Percentiles rank a stretch among this genome's conserved stretches.
These are phyloP conservation scores for Fonsecaea nubica DNA, from an alignment of 2,329 filamentous ascomycete species.

Conservation along the genomic window DNA sequence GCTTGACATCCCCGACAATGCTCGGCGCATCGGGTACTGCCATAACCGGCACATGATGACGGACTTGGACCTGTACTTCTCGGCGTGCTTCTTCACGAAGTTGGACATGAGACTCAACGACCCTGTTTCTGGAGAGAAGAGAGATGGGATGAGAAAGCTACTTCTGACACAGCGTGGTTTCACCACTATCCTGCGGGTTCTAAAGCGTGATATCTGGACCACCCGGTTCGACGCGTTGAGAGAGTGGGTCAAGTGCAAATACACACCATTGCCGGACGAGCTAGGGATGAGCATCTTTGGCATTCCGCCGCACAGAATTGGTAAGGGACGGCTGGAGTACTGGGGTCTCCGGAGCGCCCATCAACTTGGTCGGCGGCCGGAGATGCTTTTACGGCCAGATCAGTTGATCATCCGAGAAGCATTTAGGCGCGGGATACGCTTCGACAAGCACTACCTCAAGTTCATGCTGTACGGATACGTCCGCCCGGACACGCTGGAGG, in stretches of 20 bases:
- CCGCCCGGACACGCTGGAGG: conserved; percentile 59
- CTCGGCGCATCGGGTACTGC: conserved; percentile 62
- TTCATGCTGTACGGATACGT: conserved; percentile 64
- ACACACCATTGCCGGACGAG: conserved; percentile 45
- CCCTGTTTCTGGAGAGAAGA: conserved; percentile 61
- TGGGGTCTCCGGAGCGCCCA: conserved; percentile 53
- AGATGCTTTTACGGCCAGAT: conserved; percentile 41
- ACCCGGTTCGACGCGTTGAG: conserved; percentile 51
- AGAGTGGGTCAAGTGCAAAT: conserved; percentile 63
- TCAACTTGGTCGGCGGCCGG: conserved; percentile 21
- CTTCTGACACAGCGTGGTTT: conserved; percentile 67
- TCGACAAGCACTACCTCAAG: conserved; percentile 34
- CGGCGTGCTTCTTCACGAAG: conserved; percentile 72
- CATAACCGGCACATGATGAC: conserved; percentile 62
- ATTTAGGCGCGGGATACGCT: conserved; percentile 35
- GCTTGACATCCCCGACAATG: conserved; percentile 69
- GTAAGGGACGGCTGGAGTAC: conserved; percentile 61
- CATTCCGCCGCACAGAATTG: conserved; percentile 61
- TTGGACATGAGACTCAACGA: conserved; percentile 73
- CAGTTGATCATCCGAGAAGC: conserved; percentile 41
- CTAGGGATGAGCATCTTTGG: conserved; percentile 49
- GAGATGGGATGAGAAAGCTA: conserved; percentile 60
- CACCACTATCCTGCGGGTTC: conserved; percentile 62
- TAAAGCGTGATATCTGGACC: conserved; percentile 63
- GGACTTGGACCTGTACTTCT: conserved; percentile 65